Evolutionary conservation across 2,329 filamentous ascomycete species (phyloP), one percentile per base, ranked within the genome.

Genomic region (Fusarium tupiense): DNA sequence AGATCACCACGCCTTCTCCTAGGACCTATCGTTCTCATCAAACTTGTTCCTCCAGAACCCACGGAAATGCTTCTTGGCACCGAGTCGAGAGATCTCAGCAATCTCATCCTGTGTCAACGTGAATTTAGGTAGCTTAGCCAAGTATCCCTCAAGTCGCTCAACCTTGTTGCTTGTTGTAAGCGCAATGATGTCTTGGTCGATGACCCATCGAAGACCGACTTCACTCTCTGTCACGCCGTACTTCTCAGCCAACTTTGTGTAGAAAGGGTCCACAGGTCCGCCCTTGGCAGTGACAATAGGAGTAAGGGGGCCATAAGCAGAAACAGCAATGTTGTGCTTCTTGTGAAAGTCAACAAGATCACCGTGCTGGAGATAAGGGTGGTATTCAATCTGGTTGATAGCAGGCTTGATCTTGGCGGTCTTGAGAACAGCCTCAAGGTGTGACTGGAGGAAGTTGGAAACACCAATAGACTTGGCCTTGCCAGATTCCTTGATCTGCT

Each of bases 381-480:
- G 92, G 78, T 89, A 91, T 84, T 96, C 93, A 79, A 96, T 93
- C 86, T 96, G 93, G 84, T 96, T 95, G 71, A 93, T 88, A 12
- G 89, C 91, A 2, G 94, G 94, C 7, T 85, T 80, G 69, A 92
- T 81, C 75, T 87, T 88, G 58, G 91, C 91, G 10, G 90, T 89
- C 79, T 87, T 80, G 5, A 92, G 83, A 47, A 91, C 79, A 6
- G 83, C 78, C 79, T 91, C 87, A 26, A 92, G 82, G 73, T 92
- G 84, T 49, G 83, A 79, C 75, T 86, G 83, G 38, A 89, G 78
- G 79, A 93, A 96, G 84, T 96, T 96, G 78, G 91, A 94, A 20
- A 96, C 91, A 59, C 94, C 94, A 75, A 96, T 94, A 64, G 91
- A 90, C 74, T 86, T 88, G 56, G 90, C 91, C 69, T 89, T 89